A percentile compares a stretch with the other conserved stretches of the same genome.
Conservation (phyloP, 371 early-diverging fungal species). For the Mucor piriformis region DNA sequence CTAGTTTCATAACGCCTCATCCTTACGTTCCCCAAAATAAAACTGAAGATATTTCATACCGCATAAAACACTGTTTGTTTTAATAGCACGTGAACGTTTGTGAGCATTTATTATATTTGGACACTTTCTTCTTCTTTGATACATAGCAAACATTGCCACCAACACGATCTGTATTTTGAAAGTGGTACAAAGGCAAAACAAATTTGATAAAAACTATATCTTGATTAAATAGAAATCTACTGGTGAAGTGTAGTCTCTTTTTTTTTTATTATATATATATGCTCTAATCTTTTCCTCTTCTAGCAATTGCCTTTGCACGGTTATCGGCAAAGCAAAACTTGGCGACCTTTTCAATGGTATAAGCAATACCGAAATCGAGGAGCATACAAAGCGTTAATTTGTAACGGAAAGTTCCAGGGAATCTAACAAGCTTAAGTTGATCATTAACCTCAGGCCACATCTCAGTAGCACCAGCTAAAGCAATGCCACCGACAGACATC, state of each 20-base stretch:
- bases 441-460: slow-evolving; percentile 89
- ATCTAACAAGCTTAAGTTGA: slow-evolving; percentile 88
- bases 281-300: slow-evolving; percentile 25
- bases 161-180: too few species aligned
- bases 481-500: slow-evolving; percentile 83
- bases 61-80: too few species aligned
- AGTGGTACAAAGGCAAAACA: too few species aligned
- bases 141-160: too few species aligned
- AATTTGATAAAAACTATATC: too few species aligned
- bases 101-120: too few species aligned
- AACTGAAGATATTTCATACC: too few species aligned
- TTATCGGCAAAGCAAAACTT: slow-evolving; percentile 73
- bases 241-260: not conserved
- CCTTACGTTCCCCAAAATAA: too few species aligned
- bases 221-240: too few species aligned
- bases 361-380: slow-evolving; percentile 75
- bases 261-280: not conserved
- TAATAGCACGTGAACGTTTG: too few species aligned
- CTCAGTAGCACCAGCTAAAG: slow-evolving; percentile 89
- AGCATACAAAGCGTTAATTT: slow-evolving; percentile 71
- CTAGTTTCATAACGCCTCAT: too few species aligned
- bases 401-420: slow-evolving; percentile 83
- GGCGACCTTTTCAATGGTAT: slow-evolving; percentile 65
- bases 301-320: slow-evolving; percentile 66
- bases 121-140: too few species aligned